Evolutionary conservation across 805 yeast genomes (phyloP).

Genomic region (Sungouiozyma intestinalis): DNA sequence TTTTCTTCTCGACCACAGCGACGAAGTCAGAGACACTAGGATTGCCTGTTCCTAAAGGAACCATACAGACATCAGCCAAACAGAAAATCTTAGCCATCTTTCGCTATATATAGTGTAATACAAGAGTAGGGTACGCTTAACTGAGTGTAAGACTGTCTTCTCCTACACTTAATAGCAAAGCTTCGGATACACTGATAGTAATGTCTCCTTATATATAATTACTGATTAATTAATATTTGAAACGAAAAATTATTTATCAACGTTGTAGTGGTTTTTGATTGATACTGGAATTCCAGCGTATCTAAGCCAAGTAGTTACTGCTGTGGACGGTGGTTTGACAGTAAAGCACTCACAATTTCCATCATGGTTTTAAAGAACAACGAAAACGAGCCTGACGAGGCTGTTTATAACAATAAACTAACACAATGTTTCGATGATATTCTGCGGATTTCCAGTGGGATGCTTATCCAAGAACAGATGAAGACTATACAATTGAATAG

Average conservation of each 20-base stretch:
- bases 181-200: too few relatives aligned
- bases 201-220: background rate
- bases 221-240: background rate
- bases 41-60: constrained; percentile 74
- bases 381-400: background rate
- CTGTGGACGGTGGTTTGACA: too few relatives aligned
- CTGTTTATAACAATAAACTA: constrained; percentile 15
- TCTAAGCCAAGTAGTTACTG: too few relatives aligned
- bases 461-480: constrained; percentile 28
- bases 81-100: constrained; percentile 39
- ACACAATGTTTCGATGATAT: constrained; percentile 28
- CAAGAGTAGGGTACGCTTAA: too few relatives aligned
- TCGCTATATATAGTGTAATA: background rate
- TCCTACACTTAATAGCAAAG: too few relatives aligned
- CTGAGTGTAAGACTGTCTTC: too few relatives aligned
- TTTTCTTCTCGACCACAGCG: constrained; percentile 54
- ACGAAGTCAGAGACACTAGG: constrained; percentile 79
- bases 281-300: too few relatives aligned
- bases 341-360: too few relatives aligned
- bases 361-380: background rate
- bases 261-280: too few relatives aligned
- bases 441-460: constrained; percentile 25
- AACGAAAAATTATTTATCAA: too few relatives aligned
- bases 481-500: constrained; percentile 25
- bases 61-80: constrained; percentile 76